A percentile compares a stretch with the other conserved stretches of the same genome.
Evolutionary conservation across 306 rosid genomes (phyloP).

Genomic region (Benincasa hispida): DNA sequence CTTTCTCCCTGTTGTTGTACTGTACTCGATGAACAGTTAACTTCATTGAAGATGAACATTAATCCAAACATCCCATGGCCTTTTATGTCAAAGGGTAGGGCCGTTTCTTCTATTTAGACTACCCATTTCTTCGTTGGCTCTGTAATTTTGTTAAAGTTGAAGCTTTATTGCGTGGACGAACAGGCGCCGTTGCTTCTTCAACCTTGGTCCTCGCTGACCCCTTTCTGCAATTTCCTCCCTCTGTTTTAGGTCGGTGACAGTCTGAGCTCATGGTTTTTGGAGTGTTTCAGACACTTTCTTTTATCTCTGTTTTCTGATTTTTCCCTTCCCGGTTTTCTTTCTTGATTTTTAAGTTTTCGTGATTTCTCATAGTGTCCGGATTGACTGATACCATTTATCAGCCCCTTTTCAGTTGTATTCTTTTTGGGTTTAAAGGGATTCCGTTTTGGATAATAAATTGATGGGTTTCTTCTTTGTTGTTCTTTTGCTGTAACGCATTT

Average conservation of each 20-base stretch:
- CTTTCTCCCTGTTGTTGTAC: constrained; percentile 2
- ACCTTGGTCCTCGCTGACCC: neutral
- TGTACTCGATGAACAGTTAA: neutral
- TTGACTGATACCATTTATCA: neutral
- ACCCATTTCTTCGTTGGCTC: neutral
- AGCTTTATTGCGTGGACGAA: constrained; percentile 1
- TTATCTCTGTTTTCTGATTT: neutral
- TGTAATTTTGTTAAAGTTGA: neutral
- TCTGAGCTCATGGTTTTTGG: neutral
- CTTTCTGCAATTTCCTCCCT: neutral
- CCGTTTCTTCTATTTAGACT: neutral
- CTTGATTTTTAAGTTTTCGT: neutral
- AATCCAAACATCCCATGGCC: neutral
- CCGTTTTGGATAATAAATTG: neutral
- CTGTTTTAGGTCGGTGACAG: neutral
- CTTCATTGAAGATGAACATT: neutral
- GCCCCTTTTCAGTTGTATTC: neutral
- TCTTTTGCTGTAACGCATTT: neutral
- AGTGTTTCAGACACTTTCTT: neutral
- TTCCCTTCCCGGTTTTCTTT: too few relatives aligned
- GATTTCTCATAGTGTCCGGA: neutral
- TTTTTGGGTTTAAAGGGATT: neutral
- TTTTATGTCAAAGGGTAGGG: neutral
- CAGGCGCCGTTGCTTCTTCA: neutral
- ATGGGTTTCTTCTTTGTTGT: neutral